These are phyloP conservation scores for Aspergillus sp. DNA, from an alignment of 2,329 filamentous ascomycete genomes.

Conservation along the genomic window DNA sequence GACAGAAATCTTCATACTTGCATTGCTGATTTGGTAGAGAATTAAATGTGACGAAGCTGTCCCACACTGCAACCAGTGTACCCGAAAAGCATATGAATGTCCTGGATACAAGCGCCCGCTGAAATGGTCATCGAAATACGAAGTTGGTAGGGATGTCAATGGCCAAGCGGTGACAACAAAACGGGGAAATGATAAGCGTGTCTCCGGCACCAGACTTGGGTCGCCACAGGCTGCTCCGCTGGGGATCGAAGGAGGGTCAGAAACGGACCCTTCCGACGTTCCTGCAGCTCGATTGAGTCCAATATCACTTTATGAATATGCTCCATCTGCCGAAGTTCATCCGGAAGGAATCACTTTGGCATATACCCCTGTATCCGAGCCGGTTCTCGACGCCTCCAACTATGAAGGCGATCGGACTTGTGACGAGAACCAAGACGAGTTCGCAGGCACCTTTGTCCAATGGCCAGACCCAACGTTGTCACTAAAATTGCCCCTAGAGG, in stretches of 20 bases:
- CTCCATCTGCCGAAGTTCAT: too few relatives aligned
- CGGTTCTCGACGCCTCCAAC: too few relatives aligned
- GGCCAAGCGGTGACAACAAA: background rate
- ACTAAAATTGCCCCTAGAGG: background rate
- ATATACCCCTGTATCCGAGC: too few relatives aligned
- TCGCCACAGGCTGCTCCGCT: too few relatives aligned
- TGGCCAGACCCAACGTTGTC: background rate
- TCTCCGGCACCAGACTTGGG: background rate
- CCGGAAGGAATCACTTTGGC: too few relatives aligned
- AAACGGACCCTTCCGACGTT: too few relatives aligned
- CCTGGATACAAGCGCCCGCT: conserved; percentile 8
- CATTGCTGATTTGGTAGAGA: background rate
- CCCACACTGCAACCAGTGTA: conserved; percentile 8
- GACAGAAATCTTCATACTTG: background rate
- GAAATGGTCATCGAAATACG: conserved; percentile 12
- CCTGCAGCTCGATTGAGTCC: too few relatives aligned
- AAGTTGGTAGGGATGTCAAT: background rate
- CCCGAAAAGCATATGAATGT: conserved; percentile 3
- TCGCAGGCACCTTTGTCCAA: background rate
- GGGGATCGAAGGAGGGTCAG: too few relatives aligned
- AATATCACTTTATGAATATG: too few relatives aligned
- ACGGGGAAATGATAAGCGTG: background rate
- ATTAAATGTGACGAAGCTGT: conserved; percentile 9
- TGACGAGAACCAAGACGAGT: background rate
- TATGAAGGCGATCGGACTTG: background rate